These are phyloP conservation scores for Phlebopus sp. DNA, from an alignment of 1,284 basidiomycete genomes.

Conservation along the genomic window DNA sequence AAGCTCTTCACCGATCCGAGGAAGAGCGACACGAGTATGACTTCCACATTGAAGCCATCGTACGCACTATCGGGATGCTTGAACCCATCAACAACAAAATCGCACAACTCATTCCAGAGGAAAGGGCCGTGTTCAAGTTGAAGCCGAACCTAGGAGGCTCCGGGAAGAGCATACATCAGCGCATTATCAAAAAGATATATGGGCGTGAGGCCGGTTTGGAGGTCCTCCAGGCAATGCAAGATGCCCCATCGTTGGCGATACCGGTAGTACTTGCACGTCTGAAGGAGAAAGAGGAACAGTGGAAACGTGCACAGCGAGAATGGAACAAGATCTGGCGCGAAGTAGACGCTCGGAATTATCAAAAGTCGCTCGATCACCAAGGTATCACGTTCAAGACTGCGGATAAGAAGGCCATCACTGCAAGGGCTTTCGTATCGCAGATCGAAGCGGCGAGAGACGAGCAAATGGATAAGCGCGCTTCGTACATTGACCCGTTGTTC, in stretches of 20 bases:
- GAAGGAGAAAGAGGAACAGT: constrained; percentile 97
- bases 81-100: constrained; percentile 94
- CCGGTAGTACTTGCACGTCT: constrained; percentile 90
- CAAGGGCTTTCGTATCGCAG: constrained; percentile 84
- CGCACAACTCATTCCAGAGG: constrained; percentile 76
- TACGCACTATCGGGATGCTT: constrained; percentile 87
- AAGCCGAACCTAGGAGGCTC: constrained; percentile 90
- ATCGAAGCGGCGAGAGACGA: constrained; percentile 88
- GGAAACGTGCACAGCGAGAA: constrained; percentile 98
- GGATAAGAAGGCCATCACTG: constrained; percentile 89
- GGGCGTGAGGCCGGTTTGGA: constrained; percentile 86
- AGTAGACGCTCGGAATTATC: constrained; percentile 92
- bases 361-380: constrained; percentile 92
- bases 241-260: constrained; percentile 88
- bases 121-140: constrained; percentile 81
- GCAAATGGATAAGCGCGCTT: constrained; percentile 77
- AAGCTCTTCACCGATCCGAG: constrained; percentile 95
- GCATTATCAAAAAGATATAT: constrained; percentile 97
- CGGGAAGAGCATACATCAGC: constrained; percentile 90
- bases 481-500: constrained; percentile 75
- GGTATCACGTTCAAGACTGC: constrained; percentile 86
- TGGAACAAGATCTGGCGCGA: constrained; percentile 99
- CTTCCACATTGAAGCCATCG: constrained; percentile 98
- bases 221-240: constrained; percentile 90
- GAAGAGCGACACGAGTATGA: constrained; percentile 99